phyloP scores from a whole-genome alignment of 176 grass and related monocot genomes.

The Ananas comosus region DNA sequence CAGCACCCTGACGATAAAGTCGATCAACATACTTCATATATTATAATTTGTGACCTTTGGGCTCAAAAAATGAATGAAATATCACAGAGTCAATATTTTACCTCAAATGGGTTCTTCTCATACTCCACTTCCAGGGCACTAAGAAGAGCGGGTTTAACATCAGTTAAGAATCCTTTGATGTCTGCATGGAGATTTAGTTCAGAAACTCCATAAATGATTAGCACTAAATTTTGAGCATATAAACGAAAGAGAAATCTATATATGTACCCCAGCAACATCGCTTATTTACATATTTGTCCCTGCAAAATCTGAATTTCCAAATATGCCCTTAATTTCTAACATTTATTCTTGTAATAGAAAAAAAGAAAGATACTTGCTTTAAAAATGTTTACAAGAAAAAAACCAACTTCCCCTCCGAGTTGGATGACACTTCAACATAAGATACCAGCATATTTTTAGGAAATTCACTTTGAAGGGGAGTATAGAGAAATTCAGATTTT shows the following conservation, averaged over 20 bases:
- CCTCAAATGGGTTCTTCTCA: slow-evolving; percentile 97
- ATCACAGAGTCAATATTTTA: slow-evolving; percentile 10
- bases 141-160: slow-evolving; percentile 93
- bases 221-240: background rate
- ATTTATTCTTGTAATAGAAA: background rate
- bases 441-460: too few relatives aligned
- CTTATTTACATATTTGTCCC: too few relatives aligned
- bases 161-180: slow-evolving; percentile 89
- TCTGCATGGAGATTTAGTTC: slow-evolving; percentile 41
- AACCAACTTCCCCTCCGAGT: too few relatives aligned
- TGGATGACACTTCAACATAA: too few relatives aligned
- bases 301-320: too few relatives aligned
- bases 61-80: slow-evolving; percentile 3
- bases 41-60: background rate
- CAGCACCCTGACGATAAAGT: slow-evolving; percentile 35
- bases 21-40: slow-evolving; percentile 23
- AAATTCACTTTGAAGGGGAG: too few relatives aligned
- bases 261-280: too few relatives aligned
- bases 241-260: background rate
- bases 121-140: slow-evolving; percentile 79
- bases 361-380: background rate
- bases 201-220: background rate
- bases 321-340: too few relatives aligned
- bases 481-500: too few relatives aligned
- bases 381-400: too few relatives aligned